Evolutionary conservation across 805 yeast species (phyloP).

Genomic region (Starmerella stigmatis): DNA sequence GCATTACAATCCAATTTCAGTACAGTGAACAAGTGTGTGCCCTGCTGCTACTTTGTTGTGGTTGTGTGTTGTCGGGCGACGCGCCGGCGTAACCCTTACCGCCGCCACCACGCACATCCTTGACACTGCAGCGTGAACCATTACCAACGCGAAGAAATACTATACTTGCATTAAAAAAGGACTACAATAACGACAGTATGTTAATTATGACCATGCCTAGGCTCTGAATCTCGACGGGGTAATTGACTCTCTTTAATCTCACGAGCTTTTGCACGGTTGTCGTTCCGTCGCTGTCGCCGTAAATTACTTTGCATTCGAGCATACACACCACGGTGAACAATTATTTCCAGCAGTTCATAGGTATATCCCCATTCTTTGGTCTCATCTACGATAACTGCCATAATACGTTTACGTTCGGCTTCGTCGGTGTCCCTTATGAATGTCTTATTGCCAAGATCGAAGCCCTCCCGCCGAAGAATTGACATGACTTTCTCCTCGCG

Average conservation of each 20-base stretch:
- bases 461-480: slow-evolving; percentile 44
- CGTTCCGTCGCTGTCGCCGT: slow-evolving; percentile 17
- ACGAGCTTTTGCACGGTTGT: background rate
- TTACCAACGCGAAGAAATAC: too few relatives aligned
- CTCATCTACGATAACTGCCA: slow-evolving; percentile 40
- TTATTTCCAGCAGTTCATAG: slow-evolving; percentile 50
- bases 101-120: too few relatives aligned
- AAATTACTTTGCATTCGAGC: slow-evolving; percentile 25
- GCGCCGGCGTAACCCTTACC: too few relatives aligned
- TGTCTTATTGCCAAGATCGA: slow-evolving; percentile 64
- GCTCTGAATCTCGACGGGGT: background rate
- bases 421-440: slow-evolving; percentile 74
- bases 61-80: too few relatives aligned
- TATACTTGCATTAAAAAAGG: too few relatives aligned
- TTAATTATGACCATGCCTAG: background rate
- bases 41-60: too few relatives aligned
- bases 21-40: too few relatives aligned
- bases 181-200: too few relatives aligned
- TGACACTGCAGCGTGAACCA: too few relatives aligned
- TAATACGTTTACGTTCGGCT: slow-evolving; percentile 39
- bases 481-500: slow-evolving; percentile 33
- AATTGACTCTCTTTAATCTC: background rate
- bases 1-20: too few relatives aligned
- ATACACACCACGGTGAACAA: slow-evolving; percentile 72
- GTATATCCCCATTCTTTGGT: slow-evolving; percentile 46